Evolutionary conservation across 129 eudicot genomes (phyloP), one percentile per base, ranked within the genome.

Genomic region (Saposhnikovia divaricata): DNA sequence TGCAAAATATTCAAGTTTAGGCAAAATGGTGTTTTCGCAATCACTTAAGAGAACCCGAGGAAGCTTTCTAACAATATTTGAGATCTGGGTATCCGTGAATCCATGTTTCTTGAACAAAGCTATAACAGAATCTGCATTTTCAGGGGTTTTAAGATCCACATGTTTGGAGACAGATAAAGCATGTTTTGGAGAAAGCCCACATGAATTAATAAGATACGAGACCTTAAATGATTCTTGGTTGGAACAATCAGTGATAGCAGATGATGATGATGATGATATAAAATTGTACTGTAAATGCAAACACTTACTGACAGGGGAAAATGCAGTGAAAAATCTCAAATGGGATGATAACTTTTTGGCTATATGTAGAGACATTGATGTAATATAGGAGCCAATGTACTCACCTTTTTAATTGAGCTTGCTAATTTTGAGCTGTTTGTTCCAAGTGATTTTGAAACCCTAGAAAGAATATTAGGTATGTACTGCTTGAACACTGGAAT

Each of bases 111-210:
- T 48, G 39, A 76, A 13, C 4, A 76, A 47, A 2, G 15, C 15
- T n/a, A 76, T 1, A 37, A 76, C 28, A 2, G 46, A 48, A 16
- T 76, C 66, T 50, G 79, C 25, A 31, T 31, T 18, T 18, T 76
- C 63, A n/a, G 42, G 13, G 50, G 55, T 21, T 44, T 44, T 16
- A 16, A 76, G 27, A 23, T 31, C 14, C 65, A 76, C 45, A 6
- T 3, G 0, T 61, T 48, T 50, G 21, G 42, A 76, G 25, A 2
- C 79, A 0, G 42, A 15, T 23, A 76, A 46, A 76, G 71, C 80
- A 37, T 38, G n/a, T 77, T 77, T 19, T 38, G 72, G 80, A 37
- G 18, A 7, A 38, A 77, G 61, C 43, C 80, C 80, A 23, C 80
- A 57, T 11, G 80, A 57, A 38, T 77, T 40, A 18, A 77, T 13